Evolutionary conservation across 179 eudicot species (phyloP).

Genomic region (Amaranthus tricolor): DNA sequence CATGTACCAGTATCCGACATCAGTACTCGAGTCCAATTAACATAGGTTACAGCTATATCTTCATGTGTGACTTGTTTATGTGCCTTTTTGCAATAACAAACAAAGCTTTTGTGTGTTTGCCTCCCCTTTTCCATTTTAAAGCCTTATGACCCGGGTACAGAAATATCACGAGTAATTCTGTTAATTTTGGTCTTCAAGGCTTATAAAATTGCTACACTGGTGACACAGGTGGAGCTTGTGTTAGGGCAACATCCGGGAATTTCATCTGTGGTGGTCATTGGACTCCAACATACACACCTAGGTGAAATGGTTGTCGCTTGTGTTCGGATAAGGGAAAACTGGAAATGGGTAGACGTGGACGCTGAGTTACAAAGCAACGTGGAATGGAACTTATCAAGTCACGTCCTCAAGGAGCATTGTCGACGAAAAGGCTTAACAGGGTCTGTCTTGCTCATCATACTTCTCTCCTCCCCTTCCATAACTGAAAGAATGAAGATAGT

Average conservation of each 20-base stretch:
- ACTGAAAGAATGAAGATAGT: neutral
- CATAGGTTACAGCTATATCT: neutral
- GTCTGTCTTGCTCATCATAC: conserved; percentile 30
- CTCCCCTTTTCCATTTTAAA: neutral
- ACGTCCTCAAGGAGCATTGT: conserved; percentile 57
- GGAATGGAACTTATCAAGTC: conserved; percentile 39
- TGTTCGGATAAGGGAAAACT: conserved; percentile 46
- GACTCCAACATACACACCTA: conserved; percentile 61
- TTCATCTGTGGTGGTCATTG: conserved; percentile 46
- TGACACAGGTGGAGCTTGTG: conserved; percentile 62
- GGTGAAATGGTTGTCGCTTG: conserved; percentile 81
- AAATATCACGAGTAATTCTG: neutral
- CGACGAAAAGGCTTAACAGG: conserved; percentile 51
- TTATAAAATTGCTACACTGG: neutral
- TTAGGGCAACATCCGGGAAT: conserved; percentile 79
- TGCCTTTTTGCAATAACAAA: neutral
- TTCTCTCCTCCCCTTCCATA: neutral
- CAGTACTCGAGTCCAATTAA: too few relatives aligned
- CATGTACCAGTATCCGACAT: too few relatives aligned
- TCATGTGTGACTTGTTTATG: neutral
- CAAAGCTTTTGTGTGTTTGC: neutral
- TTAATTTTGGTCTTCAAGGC: neutral
- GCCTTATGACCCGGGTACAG: neutral
- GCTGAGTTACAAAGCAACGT: conserved; percentile 18
- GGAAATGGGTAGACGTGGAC: conserved; percentile 57